Base-by-base conservation (phyloP, 345 rosid genomes). In the Excoecaria agallocha region DNA sequence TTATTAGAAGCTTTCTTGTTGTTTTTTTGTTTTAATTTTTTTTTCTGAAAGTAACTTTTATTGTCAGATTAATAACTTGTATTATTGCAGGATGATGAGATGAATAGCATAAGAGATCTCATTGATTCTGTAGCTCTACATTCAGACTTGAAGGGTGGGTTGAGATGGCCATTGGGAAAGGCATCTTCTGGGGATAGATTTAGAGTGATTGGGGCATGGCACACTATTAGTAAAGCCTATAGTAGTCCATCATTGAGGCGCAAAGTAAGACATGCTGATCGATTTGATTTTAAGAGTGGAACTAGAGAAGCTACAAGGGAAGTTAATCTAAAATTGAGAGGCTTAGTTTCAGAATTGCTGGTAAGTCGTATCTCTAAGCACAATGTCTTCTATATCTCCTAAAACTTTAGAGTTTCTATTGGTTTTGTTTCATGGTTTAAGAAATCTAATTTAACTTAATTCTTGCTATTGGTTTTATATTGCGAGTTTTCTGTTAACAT, bases 61-160 rank as follows among this genome's bases (percentile, higher is more conserved):
- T 22, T 30, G 22, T 16, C 46, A 8, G 50, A 39, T 45, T 68
- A 13, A 73, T 68, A 12, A 24, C 15, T 9, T 75, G 22, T 37
- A 25, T 50, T 39, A 13, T 65, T 83, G 22, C 84, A 93, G 97
- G 92, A 90, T 38, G 85, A 86, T 15, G 93, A 89, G 82, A 76
- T 71, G 65, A 65, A 82, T 43, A 73, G 80, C 80, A 84, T 93
- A 8, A 77, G 65, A 39, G 78, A 68, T 30, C 70, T 91, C 77
- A 67, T 93, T 45, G 72, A 73, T 72, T 82, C 81, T 54, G 91
- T 89, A 17, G 78, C 85, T 69, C 16, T 87, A 74, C 92, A 89
- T 82, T 81, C 88, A 13, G 82, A 78, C 57, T 85, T 77, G 78
- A 90, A 87, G 78, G 95, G 97, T 22, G 92, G 97, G 48, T 70